Conservation (phyloP, 441 rosid genomes). For the Arabidopsis hybrid region DNA sequence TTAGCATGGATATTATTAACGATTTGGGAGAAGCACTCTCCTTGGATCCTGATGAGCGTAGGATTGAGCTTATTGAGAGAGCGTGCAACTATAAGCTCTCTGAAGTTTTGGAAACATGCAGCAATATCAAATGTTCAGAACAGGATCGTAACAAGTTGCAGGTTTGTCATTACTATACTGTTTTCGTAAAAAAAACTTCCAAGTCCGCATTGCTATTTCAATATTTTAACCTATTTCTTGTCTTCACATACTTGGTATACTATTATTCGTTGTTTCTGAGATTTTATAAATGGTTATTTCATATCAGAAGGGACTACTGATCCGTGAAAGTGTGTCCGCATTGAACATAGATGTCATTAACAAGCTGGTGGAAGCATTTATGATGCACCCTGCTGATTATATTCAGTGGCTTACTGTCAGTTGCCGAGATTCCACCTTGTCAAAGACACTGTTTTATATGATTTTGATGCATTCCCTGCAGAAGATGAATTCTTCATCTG, state of each 20-base stretch:
- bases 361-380: conserved; percentile 66
- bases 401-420: conserved; percentile 67
- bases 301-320: conserved; percentile 44
- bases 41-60: conserved; percentile 56
- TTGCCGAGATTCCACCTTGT: conserved; percentile 55
- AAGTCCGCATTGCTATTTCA: neutral
- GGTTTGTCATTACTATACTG: conserved; percentile 34
- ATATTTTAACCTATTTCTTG: conserved; percentile 3
- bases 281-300: conserved; percentile 8
- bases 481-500: conserved; percentile 39
- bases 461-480: conserved; percentile 70
- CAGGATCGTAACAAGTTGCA: conserved; percentile 45
- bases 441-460: conserved; percentile 79
- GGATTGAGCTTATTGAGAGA: conserved; percentile 71
- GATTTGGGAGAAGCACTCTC: conserved; percentile 69
- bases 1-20: conserved; percentile 68
- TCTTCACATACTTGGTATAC: neutral
- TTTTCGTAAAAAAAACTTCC: neutral
- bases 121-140: conserved; percentile 42
- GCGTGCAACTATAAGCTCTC: conserved; percentile 60
- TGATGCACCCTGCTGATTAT: conserved; percentile 56
- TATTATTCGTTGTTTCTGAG: conserved; percentile 20
- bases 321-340: conserved; percentile 48
- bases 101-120: conserved; percentile 46
- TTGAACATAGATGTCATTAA: conserved; percentile 71